These are phyloP conservation scores for Schoenoplectus triqueter DNA, from an alignment of 202 grass and related monocot genomes.

Conservation along the genomic window DNA sequence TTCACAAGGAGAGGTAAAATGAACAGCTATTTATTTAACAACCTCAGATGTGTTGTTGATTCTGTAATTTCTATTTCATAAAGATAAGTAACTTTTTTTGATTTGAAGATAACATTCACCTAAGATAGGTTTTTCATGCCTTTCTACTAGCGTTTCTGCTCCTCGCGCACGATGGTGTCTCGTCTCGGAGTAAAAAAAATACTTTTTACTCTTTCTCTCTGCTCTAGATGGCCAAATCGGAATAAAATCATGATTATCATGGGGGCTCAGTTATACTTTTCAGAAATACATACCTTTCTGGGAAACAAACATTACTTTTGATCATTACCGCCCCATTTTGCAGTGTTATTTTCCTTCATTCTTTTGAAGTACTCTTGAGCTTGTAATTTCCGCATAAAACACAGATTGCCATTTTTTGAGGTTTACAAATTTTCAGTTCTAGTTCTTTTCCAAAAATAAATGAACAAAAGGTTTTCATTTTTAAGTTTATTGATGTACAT, in stretches of 20 bases:
- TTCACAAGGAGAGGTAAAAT: neutral
- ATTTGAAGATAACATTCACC: neutral
- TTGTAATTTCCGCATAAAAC: conserved; percentile 20
- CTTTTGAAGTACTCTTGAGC: neutral
- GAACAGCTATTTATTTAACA: too few relatives aligned
- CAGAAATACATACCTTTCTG: conserved; percentile 27
- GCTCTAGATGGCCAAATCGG: conserved; percentile 38
- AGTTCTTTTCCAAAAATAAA: neutral
- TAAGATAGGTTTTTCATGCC: neutral
- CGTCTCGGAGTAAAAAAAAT: neutral
- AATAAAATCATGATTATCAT: conserved; percentile 36
- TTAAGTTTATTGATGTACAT: too few relatives aligned
- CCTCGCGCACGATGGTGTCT: neutral
- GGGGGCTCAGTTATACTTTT: conserved; percentile 32
- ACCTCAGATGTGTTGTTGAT: neutral
- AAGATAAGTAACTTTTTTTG: conserved; percentile 14
- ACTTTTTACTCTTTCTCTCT: conserved; percentile 35
- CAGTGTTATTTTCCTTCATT: neutral
- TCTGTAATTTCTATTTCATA: neutral
- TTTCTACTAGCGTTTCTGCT: conserved; percentile 11
- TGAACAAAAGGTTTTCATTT: neutral
- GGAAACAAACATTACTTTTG: conserved; percentile 27
- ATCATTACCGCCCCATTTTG: neutral
- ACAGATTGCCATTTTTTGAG: neutral
- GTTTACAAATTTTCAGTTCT: neutral